A percentile compares a stretch with the other conserved stretches of the same genome.
Evolutionary conservation across 78 protist genomes (phyloP).

Genomic region (Monocercomonoides exilis): DNA sequence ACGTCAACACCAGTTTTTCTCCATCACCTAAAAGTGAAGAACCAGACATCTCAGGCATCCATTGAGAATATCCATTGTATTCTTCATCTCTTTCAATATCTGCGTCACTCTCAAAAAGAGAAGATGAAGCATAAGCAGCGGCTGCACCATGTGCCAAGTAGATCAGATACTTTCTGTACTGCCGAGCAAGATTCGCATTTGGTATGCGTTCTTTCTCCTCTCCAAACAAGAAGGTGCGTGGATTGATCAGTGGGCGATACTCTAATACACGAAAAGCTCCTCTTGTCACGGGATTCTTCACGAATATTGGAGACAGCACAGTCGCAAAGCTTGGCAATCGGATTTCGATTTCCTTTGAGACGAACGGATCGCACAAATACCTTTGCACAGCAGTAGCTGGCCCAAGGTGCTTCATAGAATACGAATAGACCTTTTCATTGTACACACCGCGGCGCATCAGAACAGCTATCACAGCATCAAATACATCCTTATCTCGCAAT

Average conservation of each 20-base stretch:
- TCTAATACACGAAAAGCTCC: background rate
- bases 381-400: background rate
- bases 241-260: constrained; percentile 1
- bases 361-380: background rate
- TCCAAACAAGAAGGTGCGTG: background rate
- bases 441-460: background rate
- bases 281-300: background rate
- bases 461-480: background rate
- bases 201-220: background rate
- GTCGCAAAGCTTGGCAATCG: background rate
- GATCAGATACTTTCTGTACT: background rate
- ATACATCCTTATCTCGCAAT: background rate
- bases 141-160: background rate
- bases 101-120: too few species aligned
- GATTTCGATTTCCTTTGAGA: background rate
- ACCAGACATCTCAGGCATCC: too few species aligned
- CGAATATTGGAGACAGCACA: background rate
- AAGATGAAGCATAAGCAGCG: too few species aligned
- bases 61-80: too few species aligned
- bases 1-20: background rate
- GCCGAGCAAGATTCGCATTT: background rate
- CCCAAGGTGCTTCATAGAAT: background rate
- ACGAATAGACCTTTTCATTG: background rate
- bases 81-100: too few species aligned
- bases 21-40: too few species aligned